Evolutionary conservation across 2,329 filamentous ascomycete genomes (phyloP).

Genomic region (Colletotrichum plurivorum): DNA sequence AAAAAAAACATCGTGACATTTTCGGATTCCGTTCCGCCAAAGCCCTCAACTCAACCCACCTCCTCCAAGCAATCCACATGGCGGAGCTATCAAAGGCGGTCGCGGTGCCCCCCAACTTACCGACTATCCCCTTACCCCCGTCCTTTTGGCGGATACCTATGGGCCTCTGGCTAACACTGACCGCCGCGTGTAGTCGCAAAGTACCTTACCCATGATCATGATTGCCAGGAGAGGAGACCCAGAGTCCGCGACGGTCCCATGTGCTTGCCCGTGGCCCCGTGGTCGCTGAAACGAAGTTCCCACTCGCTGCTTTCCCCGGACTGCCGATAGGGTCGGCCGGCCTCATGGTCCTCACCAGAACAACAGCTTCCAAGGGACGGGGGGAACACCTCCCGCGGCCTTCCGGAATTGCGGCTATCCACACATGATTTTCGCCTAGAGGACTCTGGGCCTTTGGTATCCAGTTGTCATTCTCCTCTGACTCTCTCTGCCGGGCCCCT

Average conservation of each 20-base stretch:
- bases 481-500: not conserved
- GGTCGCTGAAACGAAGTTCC: constrained; percentile 23
- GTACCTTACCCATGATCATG: not conserved
- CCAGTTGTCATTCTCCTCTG: not conserved
- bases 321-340: constrained; percentile 29
- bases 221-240: not conserved
- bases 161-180: not conserved
- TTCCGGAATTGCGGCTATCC: constrained; percentile 27
- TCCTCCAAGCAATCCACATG: constrained; percentile 17
- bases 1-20: constrained; percentile 2
- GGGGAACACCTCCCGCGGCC: constrained; percentile 12
- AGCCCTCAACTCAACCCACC: not conserved
- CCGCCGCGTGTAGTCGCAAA: not conserved
- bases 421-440: not conserved
- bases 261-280: not conserved
- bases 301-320: constrained; percentile 28
- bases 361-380: constrained; percentile 9
- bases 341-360: not conserved
- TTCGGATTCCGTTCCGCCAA: not conserved
- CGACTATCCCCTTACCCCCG: not conserved
- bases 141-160: not conserved
- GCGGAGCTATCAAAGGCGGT: constrained; percentile 2
- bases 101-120: constrained; percentile 1
- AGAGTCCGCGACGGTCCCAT: constrained; percentile 14
- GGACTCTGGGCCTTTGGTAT: not conserved